Evolutionary conservation across 768 basidiomycete species (phyloP), one percentile per base, ranked within the genome.

Genomic region (Rhodotorula paludigena): DNA sequence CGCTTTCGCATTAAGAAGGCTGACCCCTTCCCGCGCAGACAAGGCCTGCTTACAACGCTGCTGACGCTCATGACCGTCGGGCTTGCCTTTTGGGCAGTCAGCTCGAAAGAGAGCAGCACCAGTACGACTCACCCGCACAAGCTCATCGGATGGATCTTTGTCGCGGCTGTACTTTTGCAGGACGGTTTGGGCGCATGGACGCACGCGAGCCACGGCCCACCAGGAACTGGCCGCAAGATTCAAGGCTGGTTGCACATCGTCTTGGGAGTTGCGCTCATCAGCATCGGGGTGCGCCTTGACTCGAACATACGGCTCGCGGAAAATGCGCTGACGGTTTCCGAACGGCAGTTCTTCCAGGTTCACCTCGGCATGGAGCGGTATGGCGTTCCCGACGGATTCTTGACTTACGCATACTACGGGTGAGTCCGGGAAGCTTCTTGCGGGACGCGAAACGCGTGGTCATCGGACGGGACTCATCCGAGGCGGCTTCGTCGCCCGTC

Each of bases 341-440:
- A 32, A 16, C 30, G 18, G 25, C 51, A 66, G 65, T 66, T 61
- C 33, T 39, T 36, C 33, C 65, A 66, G 23, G 65, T 66, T 8
- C 28, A 57, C 28, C 54, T 66, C 25, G 65, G 65, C 9, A 57
- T 66, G 39, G 47, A 15, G 8, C 59, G 60, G 21, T 66, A 66
- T 41, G 65, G 65, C 35, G 32, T 35, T 0, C 39, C 48, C 0
- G 42, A 30, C 41, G 30, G 28, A 20, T 2, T 51, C 21, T 11
- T 56, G 4, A 32, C 15, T 18, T 49, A 35, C 15, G 59, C 38
- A 3, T 41, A 41, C 39, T 66, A 48, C 25, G 65, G 39, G 65
- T 51, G 12, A 12, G 65, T 25, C 21, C 23, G n/a, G n/a, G n/a
- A n/a, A n/a, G n/a, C n/a, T n/a, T n/a, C n/a, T n/a, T n/a, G n/a